Base-by-base conservation (phyloP, 208 protist species). In the Wallacemonas rigidus region DNA sequence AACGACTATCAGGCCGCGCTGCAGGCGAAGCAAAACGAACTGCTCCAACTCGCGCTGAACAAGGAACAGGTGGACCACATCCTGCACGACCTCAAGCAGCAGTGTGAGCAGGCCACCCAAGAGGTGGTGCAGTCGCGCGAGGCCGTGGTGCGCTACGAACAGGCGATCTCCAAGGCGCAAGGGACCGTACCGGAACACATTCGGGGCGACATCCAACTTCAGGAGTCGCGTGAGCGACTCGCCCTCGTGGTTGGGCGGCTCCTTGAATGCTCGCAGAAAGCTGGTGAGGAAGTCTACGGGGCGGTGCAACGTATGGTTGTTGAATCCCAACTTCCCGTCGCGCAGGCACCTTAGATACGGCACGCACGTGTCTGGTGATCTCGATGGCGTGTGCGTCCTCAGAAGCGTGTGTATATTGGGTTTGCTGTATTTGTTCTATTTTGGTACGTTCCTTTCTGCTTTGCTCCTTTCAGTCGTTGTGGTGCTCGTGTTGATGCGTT, bases 1-100 rank as follows among this genome's bases (percentile, higher is more conserved):
- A 93, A 86, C 57, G 88, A 95, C 61, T 93, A 89, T 72, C 63
- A 86, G 35, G 51, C 79, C 41, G 77, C 87, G 2, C 44, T 81
- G 35, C 65, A 81, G 17, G 71, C 39, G 35, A 90, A 87, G 69
- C 71, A 72, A 36, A 60, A 80, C 3, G 90, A 95, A 65, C 78
- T 92, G 44, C 69, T 77, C 11, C 57, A 85, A 47, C 62, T 88
- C 11, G 44, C 50, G 62, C 71, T 77, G 40, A 65, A 79, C 41
- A 67, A 74, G 9, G 83, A 93, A 61, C 75, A 76, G 9, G 63
- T 79, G 6, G 15, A 61, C 9, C 60, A 61, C 40, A 68, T 67
- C 8, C 68, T 89, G 56, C 62, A 89, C 26, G 65, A 90, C 44
- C 39, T 88, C 58, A 61, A 86, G 50, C 67, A 85, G 68, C 79